Conservation (phyloP, 306 rosid genomes). For the Trifolium subterraneum region DNA sequence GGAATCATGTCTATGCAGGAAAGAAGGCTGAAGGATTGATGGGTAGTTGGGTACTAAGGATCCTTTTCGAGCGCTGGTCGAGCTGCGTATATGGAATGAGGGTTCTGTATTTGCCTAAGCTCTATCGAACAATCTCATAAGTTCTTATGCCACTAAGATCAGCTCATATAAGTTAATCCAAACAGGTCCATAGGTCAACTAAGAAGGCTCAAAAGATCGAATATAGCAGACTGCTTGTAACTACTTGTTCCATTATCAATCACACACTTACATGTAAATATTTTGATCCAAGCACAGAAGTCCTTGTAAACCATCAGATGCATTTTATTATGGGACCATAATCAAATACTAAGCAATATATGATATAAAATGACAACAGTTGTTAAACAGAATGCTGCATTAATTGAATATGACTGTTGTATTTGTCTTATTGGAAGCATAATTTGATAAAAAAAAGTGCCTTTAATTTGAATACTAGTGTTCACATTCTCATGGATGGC, state of each 20-base stretch:
- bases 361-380: neutral
- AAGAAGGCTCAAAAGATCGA: neutral
- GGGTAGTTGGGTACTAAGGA: no score
- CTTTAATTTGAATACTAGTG: neutral
- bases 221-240: neutral
- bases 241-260: neutral
- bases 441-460: neutral
- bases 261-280: conserved; percentile 3
- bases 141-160: neutral
- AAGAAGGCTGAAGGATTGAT: no score
- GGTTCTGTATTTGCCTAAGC: neutral
- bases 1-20: no score
- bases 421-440: conserved; percentile 10
- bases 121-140: neutral
- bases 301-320: conserved; percentile 1
- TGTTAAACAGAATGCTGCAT: neutral
- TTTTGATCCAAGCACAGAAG: neutral
- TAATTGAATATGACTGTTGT: neutral
- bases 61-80: no score
- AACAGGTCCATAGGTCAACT: neutral
- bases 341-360: neutral
- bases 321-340: neutral
- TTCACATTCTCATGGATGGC: conserved; percentile 80
- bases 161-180: neutral
- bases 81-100: no score